A percentile compares a stretch with the other conserved stretches of the same genome.
phyloP scores from a whole-genome alignment of 208 protist genomes.

The Wallacemonas sp. region DNA sequence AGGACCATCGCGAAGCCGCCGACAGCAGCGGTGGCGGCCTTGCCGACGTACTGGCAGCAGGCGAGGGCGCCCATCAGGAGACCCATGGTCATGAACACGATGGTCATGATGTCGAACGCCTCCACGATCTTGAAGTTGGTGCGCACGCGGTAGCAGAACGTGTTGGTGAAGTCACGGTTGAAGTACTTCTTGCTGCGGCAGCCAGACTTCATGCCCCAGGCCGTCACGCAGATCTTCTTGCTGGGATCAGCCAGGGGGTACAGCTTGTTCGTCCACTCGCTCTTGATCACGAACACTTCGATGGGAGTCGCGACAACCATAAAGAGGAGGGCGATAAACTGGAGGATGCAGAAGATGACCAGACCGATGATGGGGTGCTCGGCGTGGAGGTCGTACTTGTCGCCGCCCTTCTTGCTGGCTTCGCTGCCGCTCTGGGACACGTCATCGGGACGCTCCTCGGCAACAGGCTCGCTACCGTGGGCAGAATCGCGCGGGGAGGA shows the following conservation, averaged over 20 bases:
- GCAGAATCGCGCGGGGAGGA: conserved; percentile 14
- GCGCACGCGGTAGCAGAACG: conserved; percentile 49
- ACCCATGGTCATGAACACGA: conserved; percentile 38
- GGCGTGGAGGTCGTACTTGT: conserved; percentile 33
- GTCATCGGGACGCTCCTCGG: conserved; percentile 13
- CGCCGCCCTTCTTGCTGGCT: neutral
- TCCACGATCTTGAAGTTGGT: conserved; percentile 46
- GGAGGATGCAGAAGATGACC: conserved; percentile 33
- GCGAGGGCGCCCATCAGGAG: conserved; percentile 28
- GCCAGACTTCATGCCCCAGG: conserved; percentile 54
- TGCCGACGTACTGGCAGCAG: conserved; percentile 28
- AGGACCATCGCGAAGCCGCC: conserved; percentile 30
- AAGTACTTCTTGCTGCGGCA: conserved; percentile 45
- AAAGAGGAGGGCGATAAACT: conserved; percentile 43
- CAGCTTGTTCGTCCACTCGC: conserved; percentile 24
- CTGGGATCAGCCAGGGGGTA: conserved; percentile 11
- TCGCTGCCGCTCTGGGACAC: conserved; percentile 20
- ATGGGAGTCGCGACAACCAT: conserved; percentile 47
- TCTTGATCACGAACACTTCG: conserved; percentile 39
- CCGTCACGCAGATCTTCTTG: conserved; percentile 44
- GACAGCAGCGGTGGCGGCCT: conserved; percentile 27
- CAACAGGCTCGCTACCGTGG: neutral
- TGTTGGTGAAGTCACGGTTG: conserved; percentile 38
- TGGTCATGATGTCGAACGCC: conserved; percentile 68
- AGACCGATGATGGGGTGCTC: conserved; percentile 36